A percentile compares a stretch with the other conserved stretches of the same genome.
These are phyloP conservation scores for Globisporangium parvum DNA, from an alignment of 352 stramenopile species.

Conservation along the genomic window DNA sequence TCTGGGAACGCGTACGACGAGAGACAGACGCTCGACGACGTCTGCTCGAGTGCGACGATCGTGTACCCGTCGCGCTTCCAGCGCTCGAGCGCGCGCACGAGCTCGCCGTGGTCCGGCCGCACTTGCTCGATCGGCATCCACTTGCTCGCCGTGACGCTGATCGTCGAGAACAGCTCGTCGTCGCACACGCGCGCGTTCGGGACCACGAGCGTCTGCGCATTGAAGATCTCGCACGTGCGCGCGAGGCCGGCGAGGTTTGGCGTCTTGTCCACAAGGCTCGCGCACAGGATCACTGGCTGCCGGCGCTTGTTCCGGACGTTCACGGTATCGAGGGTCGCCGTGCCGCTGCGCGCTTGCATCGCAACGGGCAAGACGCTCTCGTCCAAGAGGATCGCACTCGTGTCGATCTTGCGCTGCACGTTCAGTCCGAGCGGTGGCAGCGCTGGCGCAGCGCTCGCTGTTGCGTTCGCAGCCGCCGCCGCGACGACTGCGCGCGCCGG, in stretches of 20 bases:
- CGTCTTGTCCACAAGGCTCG: slow-evolving; percentile 92
- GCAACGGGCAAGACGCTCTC: slow-evolving; percentile 47
- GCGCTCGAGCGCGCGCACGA: slow-evolving; percentile 29
- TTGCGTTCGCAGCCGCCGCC: background rate
- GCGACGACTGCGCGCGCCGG: background rate
- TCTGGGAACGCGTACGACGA: slow-evolving; percentile 79
- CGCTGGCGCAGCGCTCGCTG: no score
- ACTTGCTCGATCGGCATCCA: slow-evolving; percentile 94
- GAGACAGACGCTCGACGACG: slow-evolving; percentile 87
- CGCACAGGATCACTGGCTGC: slow-evolving; percentile 73
- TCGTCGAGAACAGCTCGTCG: slow-evolving; percentile 88
- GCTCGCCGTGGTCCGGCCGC: slow-evolving; percentile 30
- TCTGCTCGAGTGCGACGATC: slow-evolving; percentile 94
- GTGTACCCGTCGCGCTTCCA: slow-evolving; percentile 87
- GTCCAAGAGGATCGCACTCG: slow-evolving; percentile 47
- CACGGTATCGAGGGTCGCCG: slow-evolving; percentile 16
- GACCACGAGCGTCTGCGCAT: slow-evolving; percentile 85
- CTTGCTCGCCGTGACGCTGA: slow-evolving; percentile 91
- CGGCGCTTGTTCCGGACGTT: slow-evolving; percentile 46
- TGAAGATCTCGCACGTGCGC: slow-evolving; percentile 95
- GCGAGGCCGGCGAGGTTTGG: slow-evolving; percentile 93
- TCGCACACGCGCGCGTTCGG: slow-evolving; percentile 80
- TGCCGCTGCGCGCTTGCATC: slow-evolving; percentile 29
- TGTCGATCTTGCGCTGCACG: slow-evolving; percentile 82
- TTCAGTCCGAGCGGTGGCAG: slow-evolving; percentile 11